phyloP scores from a whole-genome alignment of 768 basidiomycete species.

The Tubosaeta brunneosetosa region DNA sequence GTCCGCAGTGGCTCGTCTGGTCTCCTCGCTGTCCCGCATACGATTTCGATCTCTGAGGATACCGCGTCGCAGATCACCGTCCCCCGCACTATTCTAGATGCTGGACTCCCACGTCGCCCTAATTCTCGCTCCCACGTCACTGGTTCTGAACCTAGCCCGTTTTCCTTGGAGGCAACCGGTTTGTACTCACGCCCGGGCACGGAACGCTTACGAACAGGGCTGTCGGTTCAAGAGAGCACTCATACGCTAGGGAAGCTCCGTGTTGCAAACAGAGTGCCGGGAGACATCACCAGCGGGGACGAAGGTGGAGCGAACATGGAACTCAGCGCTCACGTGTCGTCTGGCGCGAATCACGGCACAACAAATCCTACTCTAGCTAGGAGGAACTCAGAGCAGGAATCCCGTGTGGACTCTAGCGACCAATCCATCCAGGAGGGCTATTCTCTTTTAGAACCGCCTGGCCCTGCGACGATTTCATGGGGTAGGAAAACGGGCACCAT shows the following conservation, averaged over 20 bases:
- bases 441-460: constrained; percentile 13
- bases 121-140: constrained; percentile 6
- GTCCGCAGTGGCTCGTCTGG: constrained; percentile 14
- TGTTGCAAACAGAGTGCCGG: constrained; percentile 46
- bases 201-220: constrained; percentile 11
- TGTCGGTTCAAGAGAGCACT: constrained; percentile 29
- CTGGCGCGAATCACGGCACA: background rate
- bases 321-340: background rate
- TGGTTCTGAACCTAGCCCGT: background rate
- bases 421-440: constrained; percentile 2
- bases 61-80: constrained; percentile 3
- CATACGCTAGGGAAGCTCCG: constrained; percentile 42
- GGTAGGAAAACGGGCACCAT: constrained; percentile 26
- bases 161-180: constrained; percentile 7
- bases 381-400: background rate
- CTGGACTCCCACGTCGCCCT: background rate
- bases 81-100: background rate
- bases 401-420: background rate
- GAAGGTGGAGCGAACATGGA: constrained; percentile 24
- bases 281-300: constrained; percentile 37
- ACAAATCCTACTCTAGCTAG: background rate
- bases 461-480: constrained; percentile 24
- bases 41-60: constrained; percentile 3
- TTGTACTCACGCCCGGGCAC: constrained; percentile 9
- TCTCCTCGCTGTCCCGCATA: constrained; percentile 17